A percentile compares a stretch with the other conserved stretches of the same genome.
Conservation (phyloP, 2,329 filamentous ascomycete genomes). For the Juglanconis sp. region DNA sequence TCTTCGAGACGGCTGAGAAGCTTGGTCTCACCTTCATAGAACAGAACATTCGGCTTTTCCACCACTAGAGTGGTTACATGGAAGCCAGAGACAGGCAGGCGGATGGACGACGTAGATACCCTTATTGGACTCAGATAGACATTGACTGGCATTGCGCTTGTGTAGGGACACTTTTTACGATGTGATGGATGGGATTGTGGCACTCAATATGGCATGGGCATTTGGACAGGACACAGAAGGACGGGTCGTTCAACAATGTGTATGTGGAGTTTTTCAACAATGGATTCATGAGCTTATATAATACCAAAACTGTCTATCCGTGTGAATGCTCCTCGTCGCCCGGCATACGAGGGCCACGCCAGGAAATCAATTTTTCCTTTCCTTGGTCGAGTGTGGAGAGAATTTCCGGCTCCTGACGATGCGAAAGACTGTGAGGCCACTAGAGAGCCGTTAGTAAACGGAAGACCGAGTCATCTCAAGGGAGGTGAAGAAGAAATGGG, state of each 20-base stretch:
- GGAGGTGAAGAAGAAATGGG: not conserved
- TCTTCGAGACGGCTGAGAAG: constrained; percentile 88
- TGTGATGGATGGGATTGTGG: not conserved
- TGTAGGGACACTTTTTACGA: constrained; percentile 10
- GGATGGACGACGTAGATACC: constrained; percentile 11
- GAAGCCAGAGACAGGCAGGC: not conserved
- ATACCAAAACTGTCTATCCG: not conserved
- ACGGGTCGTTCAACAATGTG: constrained; percentile 4
- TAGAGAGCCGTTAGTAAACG: not conserved
- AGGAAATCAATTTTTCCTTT: too few relatives aligned
- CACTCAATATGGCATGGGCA: constrained; percentile 5
- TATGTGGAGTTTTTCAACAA: constrained; percentile 11
- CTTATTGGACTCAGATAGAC: constrained; percentile 10
- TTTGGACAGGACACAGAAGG: not conserved
- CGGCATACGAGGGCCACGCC: too few relatives aligned
- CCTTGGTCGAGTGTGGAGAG: too few relatives aligned
- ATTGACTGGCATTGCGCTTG: constrained; percentile 10
- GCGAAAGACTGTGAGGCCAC: too few relatives aligned
- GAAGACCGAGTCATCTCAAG: not conserved
- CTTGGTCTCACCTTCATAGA: constrained; percentile 92
- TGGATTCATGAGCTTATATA: constrained; percentile 5
- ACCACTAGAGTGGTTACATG: constrained; percentile 65
- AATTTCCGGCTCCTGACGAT: too few relatives aligned
- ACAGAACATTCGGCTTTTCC: constrained; percentile 91
- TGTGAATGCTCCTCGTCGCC: not conserved